Conservation (phyloP, 441 rosid genomes). For the Gossypium laxum region DNA sequence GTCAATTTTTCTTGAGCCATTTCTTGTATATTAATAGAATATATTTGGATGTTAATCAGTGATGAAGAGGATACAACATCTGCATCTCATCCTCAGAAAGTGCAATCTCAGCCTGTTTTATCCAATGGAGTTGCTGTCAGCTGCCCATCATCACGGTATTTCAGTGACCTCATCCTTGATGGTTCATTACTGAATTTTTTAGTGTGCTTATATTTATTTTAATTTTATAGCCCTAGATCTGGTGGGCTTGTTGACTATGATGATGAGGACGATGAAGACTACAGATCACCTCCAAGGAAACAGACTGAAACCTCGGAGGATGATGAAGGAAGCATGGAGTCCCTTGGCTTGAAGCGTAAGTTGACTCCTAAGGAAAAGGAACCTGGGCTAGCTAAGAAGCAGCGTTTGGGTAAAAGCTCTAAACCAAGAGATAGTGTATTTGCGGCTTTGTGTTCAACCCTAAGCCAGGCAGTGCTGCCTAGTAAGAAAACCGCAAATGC, state of each 20-base stretch:
- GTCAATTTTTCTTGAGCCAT: constrained; percentile 5
- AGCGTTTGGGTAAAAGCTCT: constrained; percentile 43
- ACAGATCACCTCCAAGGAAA: constrained; percentile 76
- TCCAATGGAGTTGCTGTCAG: constrained; percentile 70
- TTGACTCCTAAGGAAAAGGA: constrained; percentile 52
- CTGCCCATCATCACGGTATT: constrained; percentile 52
- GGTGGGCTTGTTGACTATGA: constrained; percentile 91
- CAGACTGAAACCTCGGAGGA: constrained; percentile 50
- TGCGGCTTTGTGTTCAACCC: constrained; percentile 73
- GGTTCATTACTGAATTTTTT: background rate
- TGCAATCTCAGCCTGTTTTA: constrained; percentile 38
- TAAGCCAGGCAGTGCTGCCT: constrained; percentile 77
- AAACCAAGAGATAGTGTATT: constrained; percentile 58
- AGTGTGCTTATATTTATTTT: background rate
- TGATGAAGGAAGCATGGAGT: constrained; percentile 62
- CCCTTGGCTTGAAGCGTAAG: constrained; percentile 63
- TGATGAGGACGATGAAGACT: constrained; percentile 89
- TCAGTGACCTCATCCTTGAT: constrained; percentile 15
- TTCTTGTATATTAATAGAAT: constrained; percentile 14
- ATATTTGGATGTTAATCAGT: constrained; percentile 29
- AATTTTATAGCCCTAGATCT: constrained; percentile 44
- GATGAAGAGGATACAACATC: constrained; percentile 93
- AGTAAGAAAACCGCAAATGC: constrained; percentile 42
- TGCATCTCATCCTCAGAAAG: constrained; percentile 52
- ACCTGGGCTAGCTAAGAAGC: constrained; percentile 56